phyloP scores from a whole-genome alignment of 2,329 filamentous ascomycete species.

The Cladophialophora chaetospira region DNA sequence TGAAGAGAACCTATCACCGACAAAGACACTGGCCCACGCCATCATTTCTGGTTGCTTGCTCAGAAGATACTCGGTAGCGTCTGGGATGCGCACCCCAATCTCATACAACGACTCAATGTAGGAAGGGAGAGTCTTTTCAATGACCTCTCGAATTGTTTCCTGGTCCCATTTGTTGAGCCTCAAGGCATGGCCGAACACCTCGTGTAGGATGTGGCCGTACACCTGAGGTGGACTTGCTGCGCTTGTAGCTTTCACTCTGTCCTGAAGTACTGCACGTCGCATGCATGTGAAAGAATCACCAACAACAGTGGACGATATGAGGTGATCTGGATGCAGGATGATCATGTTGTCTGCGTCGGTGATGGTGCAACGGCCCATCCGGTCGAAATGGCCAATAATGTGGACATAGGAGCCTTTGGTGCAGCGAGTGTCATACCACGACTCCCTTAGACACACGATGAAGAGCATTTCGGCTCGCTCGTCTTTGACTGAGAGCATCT shows the following conservation, averaged over 20 bases:
- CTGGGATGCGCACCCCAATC: conserved; percentile 72
- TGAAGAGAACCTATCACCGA: conserved; percentile 68
- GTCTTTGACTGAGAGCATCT: conserved; percentile 81
- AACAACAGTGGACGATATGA: conserved; percentile 91
- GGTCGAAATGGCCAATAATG: conserved; percentile 75
- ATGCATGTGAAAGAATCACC: conserved; percentile 95
- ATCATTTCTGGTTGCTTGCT: conserved; percentile 81
- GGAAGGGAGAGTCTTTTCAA: conserved; percentile 68
- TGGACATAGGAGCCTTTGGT: conserved; percentile 78
- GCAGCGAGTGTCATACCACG: conserved; percentile 82
- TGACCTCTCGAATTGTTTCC: conserved; percentile 64
- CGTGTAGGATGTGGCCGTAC: conserved; percentile 91
- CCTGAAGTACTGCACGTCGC: conserved; percentile 87
- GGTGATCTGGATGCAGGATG: conserved; percentile 90
- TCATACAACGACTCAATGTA: conserved; percentile 89
- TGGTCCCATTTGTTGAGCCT: conserved; percentile 79
- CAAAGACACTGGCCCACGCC: conserved; percentile 80
- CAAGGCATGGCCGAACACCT: conserved; percentile 90
- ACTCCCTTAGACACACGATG: conserved; percentile 75
- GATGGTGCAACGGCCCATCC: conserved; percentile 72
- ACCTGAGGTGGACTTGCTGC: conserved; percentile 78
- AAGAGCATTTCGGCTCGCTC: conserved; percentile 69
- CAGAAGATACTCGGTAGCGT: conserved; percentile 76
- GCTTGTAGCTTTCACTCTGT: conserved; percentile 88
- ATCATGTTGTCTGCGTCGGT: conserved; percentile 82